Evolutionary conservation across 805 yeast genomes (phyloP), one percentile per base, ranked within the genome.

Genomic region (Tetrapisispora nanseiensis): DNA sequence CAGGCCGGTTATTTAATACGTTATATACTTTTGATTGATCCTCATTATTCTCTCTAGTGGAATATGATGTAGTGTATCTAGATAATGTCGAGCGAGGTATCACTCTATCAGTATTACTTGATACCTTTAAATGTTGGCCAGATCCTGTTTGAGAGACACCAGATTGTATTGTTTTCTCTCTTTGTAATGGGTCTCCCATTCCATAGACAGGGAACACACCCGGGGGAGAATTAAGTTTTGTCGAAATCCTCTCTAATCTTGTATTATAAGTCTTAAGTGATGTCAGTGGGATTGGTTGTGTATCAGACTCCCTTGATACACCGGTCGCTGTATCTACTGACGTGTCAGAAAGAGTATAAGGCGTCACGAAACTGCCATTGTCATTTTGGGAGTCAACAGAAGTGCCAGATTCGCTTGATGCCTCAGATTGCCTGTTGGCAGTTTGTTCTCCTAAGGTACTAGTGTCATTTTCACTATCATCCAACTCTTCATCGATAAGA

Each of bases 31-130:
- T 37, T 31, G 21, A 11, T 18, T 6, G 22, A 3, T n/a, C 37
- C 6, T 22, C 28, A 15, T 22, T 22, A 9, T 2, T 12, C 5
- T 23, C 31, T 11, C 28, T 35, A 3, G 38, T 20, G 5, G 38
- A 35, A 13, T 24, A 26, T 11, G 31, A n/a, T 6, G 38, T 13
- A 11, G 30, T 24, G n/a, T 24, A 24, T 6, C 30, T 21, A 15
- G 30, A 16, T 16, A 35, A 16, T 9, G 31, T 15, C 4, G 92
- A 62, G 82, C 18, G 37, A n/a, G 35, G 13, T 16, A 10, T 6
- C 12, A 9, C 7, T 12, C 4, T 12, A 16, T 10, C n/a, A 12
- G n/a, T 32, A 20, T 4, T 16, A 20, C 12, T 24, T 19, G 21
- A 19, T 12, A 22, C 13, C 19, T 15, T 18, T 2, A 13, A 9